A percentile compares a stretch with the other conserved stretches of the same genome.
Conservation (phyloP, 1,284 basidiomycete genomes). For the Cutaneotrichosporon curvatum region DNA sequence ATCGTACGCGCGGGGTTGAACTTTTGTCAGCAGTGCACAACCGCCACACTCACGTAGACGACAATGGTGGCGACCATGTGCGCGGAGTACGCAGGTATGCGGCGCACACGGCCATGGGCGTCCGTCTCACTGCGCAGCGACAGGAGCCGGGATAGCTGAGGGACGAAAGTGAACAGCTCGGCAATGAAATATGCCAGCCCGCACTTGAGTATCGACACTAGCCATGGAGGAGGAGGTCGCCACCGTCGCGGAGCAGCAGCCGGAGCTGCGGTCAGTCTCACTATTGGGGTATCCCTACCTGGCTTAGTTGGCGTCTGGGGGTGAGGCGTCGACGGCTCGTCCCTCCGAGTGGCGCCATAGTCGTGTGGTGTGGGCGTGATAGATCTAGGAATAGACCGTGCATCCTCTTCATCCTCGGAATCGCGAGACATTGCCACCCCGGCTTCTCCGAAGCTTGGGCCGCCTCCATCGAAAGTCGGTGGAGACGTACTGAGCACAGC, state of each 20-base stretch:
- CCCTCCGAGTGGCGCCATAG: neutral
- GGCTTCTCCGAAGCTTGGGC: neutral
- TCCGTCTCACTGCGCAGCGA: constrained; percentile 50
- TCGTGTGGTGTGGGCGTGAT: neutral
- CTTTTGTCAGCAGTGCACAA: constrained; percentile 49
- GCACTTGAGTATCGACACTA: constrained; percentile 68
- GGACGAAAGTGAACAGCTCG: constrained; percentile 86
- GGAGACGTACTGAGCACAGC: constrained; percentile 2
- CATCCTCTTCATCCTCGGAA: too few relatives aligned
- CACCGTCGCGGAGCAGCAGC: constrained; percentile 12
- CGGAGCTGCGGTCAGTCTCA: too few relatives aligned
- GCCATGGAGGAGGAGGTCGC: constrained; percentile 17
- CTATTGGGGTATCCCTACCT: too few relatives aligned
- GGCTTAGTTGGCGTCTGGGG: neutral
- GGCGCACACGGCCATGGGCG: constrained; percentile 41
- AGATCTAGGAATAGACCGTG: too few relatives aligned
- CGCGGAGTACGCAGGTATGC: constrained; percentile 60
- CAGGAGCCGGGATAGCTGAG: constrained; percentile 45
- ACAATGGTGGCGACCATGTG: constrained; percentile 87
- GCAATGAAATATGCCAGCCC: constrained; percentile 81
- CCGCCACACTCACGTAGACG: constrained; percentile 46
- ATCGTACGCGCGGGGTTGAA: constrained; percentile 61
- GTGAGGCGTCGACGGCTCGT: neutral
- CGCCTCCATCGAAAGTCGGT: neutral
- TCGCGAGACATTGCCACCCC: neutral